Evolutionary conservation across 176 grass and related monocot genomes (phyloP).

Genomic region (Lolium rigidum): DNA sequence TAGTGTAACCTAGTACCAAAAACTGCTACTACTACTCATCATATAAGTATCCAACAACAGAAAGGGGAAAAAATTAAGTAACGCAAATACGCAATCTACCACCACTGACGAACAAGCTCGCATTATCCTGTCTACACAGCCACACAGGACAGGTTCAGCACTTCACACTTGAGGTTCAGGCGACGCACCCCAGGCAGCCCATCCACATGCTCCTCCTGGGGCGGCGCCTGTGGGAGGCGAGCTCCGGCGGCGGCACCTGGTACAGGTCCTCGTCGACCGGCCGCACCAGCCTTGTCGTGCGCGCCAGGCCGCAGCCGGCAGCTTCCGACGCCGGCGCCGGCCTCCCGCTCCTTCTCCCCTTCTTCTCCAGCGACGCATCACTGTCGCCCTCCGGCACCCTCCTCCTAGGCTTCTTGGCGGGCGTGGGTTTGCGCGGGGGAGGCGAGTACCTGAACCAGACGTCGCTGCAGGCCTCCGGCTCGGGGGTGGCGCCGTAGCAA

Average conservation of each 20-base stretch:
- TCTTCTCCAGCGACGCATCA: not conserved
- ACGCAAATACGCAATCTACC: no score
- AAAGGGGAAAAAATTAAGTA: no score
- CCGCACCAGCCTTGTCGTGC: no score
- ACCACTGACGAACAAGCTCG: not conserved
- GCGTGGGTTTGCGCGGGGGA: not conserved
- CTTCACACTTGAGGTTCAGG: not conserved
- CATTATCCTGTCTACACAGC: not conserved
- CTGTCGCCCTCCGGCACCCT: not conserved
- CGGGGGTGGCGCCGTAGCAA: not conserved
- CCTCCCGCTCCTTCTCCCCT: not conserved
- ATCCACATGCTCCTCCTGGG: not conserved
- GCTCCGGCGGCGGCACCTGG: no score
- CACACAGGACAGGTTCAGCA: not conserved
- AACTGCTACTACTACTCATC: no score
- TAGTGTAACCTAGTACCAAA: no score
- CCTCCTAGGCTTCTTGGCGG: not conserved
- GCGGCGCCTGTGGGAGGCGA: no score
- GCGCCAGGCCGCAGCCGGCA: not conserved
- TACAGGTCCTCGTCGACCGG: no score
- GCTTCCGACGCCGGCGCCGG: not conserved
- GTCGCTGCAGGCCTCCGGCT: constrained; percentile 43
- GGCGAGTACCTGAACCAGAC: constrained; percentile 45
- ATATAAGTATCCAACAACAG: no score
- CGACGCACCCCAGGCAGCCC: not conserved